Evolutionary conservation across 2,329 filamentous ascomycete species (phyloP), one percentile per base, ranked within the genome.

Genomic region (Cladophialophora carrionii): DNA sequence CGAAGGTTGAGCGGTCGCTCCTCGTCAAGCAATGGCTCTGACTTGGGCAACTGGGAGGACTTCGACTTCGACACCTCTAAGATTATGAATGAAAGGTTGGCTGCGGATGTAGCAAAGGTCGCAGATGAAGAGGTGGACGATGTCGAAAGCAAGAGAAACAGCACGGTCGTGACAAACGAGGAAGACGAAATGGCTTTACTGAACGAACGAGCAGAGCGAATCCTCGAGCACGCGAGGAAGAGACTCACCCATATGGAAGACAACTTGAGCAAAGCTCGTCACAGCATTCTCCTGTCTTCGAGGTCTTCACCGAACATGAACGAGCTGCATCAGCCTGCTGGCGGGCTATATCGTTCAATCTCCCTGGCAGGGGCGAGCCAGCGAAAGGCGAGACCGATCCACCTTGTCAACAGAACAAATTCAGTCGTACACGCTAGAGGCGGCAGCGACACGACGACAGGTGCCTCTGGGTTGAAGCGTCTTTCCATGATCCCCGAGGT

Each of bases 171-270:
- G 22, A 76, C 73, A 71, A 78, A 71, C 72, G 76, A 84, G 3
- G 85, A 87, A 63, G 86, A 89, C 72, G 91, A 91, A 3, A 91
- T 90, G 56, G 87, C 85, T 17, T 87, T 90, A 26, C 79, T 96
- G 68, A 94, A 91, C 76, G 88, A 89, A 71, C 87, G 92, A 72
- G 93, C 93, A 1, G 93, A 97, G 75, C 84, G 93, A 73, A 97
- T 97, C 74, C 83, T 98, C 62, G 91, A 92, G 62, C 96, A 96
- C 78, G 94, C 94, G 34, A 97, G 97, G 80, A 89, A 88, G 76
- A 85, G 92, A 71, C 82, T 98, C 67, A 95, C 91, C 74, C 90
- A 91, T 34, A 96, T 97, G 92, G 94, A 97, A 78, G 92, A 90
- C 43, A 97, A 97, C 72, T 82, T 97, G 22, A 88, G 85, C 63